Evolutionary conservation across 139 green algal species (phyloP), one percentile per base, ranked within the genome.

Genomic region (Bryopsis sp.): DNA sequence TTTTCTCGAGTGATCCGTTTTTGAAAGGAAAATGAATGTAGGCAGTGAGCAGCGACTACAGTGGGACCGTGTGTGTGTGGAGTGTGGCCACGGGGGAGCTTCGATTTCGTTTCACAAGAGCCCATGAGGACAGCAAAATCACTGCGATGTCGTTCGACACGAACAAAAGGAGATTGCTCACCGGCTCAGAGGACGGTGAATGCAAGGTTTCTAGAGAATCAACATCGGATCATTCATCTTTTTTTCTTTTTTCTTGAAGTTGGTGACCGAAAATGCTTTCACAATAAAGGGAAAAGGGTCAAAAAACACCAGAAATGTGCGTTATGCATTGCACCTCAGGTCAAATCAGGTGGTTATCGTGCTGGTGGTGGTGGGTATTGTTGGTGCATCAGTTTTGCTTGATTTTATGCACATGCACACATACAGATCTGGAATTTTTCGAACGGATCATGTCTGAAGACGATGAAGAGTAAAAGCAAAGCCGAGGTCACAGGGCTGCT

Each of bases 361-460:
- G n/a, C n/a, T n/a, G n/a, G n/a, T n/a, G n/a, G n/a, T n/a, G n/a
- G n/a, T n/a, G n/a, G n/a, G n/a, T n/a, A n/a, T n/a, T n/a, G n/a
- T n/a, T n/a, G n/a, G n/a, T n/a, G n/a, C n/a, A n/a, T n/a, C n/a
- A n/a, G n/a, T n/a, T n/a, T n/a, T n/a, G n/a, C 28, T 47, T 26
- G 15, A 46, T 65, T 43, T 39, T 43, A 61, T 11, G n/a, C 5
- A 61, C 5, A 24, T 61, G 50, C 22, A 26, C 29, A n/a, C 26
- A 68, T 82, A 64, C 83, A 85, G 74, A 75, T 85, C 60, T 90
- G 84, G 84, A 90, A 90, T 82, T 86, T 85, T 74, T 79, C 63
- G 62, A 82, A 70, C 54, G 82, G 84, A 8, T 72, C 72, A 26
- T 83, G 74, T 66, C 60, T 88, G n/a, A 75, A 73, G 72, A 39